These are phyloP conservation scores for Penicillium psychrosexuale DNA, from an alignment of 2,329 filamentous ascomycete genomes.

Conservation along the genomic window DNA sequence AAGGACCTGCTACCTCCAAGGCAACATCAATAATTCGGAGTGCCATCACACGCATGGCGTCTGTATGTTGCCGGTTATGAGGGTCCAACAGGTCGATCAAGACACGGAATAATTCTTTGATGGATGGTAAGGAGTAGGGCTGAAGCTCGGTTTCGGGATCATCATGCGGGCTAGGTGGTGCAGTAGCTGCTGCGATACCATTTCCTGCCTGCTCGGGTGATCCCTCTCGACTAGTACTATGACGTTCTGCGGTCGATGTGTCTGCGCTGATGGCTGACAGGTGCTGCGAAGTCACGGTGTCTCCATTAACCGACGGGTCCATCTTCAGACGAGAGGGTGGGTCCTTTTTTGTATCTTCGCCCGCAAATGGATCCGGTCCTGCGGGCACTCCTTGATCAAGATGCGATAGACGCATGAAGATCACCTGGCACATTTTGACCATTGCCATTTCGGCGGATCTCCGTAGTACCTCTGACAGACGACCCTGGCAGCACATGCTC, in stretches of 20 bases:
- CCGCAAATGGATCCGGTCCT: slow-evolving; percentile 62
- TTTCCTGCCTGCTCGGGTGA: slow-evolving; percentile 32
- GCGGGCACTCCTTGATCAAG: slow-evolving; percentile 73
- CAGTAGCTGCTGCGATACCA: slow-evolving; percentile 32
- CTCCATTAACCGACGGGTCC: slow-evolving; percentile 69
- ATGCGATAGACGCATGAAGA: slow-evolving; percentile 89
- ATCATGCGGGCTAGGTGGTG: slow-evolving; percentile 37
- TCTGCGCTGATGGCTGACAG: slow-evolving; percentile 41
- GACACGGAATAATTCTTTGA: slow-evolving; percentile 89
- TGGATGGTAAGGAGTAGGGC: slow-evolving; percentile 91
- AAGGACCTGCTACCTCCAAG: slow-evolving; percentile 90
- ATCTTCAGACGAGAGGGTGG: slow-evolving; percentile 78
- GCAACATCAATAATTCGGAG: slow-evolving; percentile 95
- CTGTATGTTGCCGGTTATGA: slow-evolving; percentile 86
- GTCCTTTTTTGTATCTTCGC: slow-evolving; percentile 50
- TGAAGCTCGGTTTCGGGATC: slow-evolving; percentile 60
- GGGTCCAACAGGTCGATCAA: slow-evolving; percentile 91
- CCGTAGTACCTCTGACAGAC: slow-evolving; percentile 84
- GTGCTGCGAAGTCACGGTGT: slow-evolving; percentile 56
- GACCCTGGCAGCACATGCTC: slow-evolving; percentile 92
- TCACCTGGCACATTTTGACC: slow-evolving; percentile 98
- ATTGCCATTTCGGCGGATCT: slow-evolving; percentile 93
- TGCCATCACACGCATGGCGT: slow-evolving; percentile 96
- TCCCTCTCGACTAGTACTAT: slow-evolving; percentile 35
- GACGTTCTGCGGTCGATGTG: slow-evolving; percentile 32